A percentile compares a stretch with the other conserved stretches of the same genome.
Conservation (phyloP, 1,139 yeast genomes). For the Dujonia santamariae region DNA sequence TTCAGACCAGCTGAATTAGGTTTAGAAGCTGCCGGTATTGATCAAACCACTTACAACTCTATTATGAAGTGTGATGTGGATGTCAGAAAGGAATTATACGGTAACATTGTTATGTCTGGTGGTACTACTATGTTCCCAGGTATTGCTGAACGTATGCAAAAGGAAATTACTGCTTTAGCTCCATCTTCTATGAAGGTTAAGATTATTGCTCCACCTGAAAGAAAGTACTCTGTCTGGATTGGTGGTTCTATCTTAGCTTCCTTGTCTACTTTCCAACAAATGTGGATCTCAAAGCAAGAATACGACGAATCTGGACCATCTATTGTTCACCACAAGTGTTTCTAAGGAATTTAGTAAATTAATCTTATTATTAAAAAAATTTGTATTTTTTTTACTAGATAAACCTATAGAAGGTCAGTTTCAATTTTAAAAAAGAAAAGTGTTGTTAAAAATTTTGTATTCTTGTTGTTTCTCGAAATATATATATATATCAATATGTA, state of each 20-base stretch:
- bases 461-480: constrained; percentile 5
- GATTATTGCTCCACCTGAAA: constrained; percentile 99
- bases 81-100: constrained; percentile 98
- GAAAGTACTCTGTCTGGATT: constrained; percentile 99
- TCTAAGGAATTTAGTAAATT: constrained; percentile 51
- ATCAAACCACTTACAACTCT: constrained; percentile 98
- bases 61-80: constrained; percentile 99
- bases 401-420: constrained; percentile 3
- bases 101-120: constrained; percentile 99
- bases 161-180: constrained; percentile 98
- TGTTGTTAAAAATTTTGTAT: constrained; percentile 7
- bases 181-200: constrained; percentile 99
- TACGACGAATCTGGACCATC: constrained; percentile 99
- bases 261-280: constrained; percentile 98
- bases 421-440: constrained; percentile 6
- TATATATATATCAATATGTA: too few relatives aligned
- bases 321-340: constrained; percentile 99
- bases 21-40: constrained; percentile 98
- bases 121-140: constrained; percentile 99
- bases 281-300: constrained; percentile 99
- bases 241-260: constrained; percentile 99
- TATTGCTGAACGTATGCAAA: constrained; percentile 99
- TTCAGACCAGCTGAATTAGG: constrained; percentile 99
- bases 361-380: not conserved
- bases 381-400: not conserved